Conservation (phyloP, 2,329 filamentous ascomycete genomes). For the Fonsecaea nubica region DNA sequence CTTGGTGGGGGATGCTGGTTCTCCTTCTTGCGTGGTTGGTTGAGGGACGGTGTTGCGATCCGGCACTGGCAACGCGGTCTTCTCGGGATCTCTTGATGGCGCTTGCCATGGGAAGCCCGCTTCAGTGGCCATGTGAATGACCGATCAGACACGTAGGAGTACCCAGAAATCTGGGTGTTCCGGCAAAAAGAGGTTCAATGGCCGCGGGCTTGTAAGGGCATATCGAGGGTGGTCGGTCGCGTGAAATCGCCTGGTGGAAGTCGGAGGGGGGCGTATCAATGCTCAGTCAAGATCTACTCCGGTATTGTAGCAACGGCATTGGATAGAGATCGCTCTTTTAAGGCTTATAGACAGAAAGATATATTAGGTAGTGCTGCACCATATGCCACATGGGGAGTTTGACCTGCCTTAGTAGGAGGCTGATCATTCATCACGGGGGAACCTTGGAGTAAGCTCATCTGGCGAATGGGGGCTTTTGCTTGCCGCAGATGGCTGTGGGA, state of each 20-base stretch:
- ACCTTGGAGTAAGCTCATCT: conserved; percentile 2
- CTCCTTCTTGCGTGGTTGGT: neutral
- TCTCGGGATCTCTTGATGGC: conserved; percentile 34
- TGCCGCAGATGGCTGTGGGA: conserved; percentile 1
- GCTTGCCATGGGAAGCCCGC: conserved; percentile 36
- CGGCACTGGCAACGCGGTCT: conserved; percentile 21
- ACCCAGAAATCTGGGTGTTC: conserved; percentile 1
- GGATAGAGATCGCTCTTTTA: neutral
- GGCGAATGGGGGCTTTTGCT: neutral
- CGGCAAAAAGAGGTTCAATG: conserved; percentile 13
- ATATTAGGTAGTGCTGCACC: neutral
- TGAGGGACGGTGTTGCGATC: neutral
- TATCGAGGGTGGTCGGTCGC: conserved; percentile 5
- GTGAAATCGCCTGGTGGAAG: neutral
- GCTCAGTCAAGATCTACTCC: neutral
- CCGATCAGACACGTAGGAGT: neutral
- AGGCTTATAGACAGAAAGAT: neutral
- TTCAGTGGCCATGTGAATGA: conserved; percentile 27
- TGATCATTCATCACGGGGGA: conserved; percentile 5
- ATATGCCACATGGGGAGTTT: conserved; percentile 2
- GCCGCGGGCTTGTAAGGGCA: conserved; percentile 13
- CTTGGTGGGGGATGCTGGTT: conserved; percentile 5
- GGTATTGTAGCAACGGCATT: neutral
- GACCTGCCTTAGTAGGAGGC: neutral
- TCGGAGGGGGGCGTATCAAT: neutral